Evolutionary conservation across 768 basidiomycete genomes (phyloP).

Genomic region (Rhodosporidiobolus sp.): DNA sequence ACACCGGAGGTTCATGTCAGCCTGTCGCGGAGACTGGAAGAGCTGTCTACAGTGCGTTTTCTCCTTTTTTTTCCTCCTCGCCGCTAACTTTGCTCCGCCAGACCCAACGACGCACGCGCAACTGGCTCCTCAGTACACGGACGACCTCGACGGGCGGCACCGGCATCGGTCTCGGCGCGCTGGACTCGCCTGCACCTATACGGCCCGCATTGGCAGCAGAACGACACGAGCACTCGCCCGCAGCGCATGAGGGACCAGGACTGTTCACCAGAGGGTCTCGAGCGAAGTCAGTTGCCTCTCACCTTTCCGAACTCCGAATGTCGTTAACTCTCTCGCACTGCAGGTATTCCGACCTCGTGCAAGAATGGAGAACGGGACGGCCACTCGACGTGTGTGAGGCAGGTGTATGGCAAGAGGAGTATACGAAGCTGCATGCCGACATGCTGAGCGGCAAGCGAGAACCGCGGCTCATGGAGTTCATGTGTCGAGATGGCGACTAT

Average conservation of each 20-base stretch:
- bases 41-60: constrained; percentile 4
- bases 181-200: constrained; percentile 13
- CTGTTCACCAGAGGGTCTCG: background rate
- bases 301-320: background rate
- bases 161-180: constrained; percentile 7
- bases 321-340: background rate
- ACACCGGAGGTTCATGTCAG: constrained; percentile 18
- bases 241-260: constrained; percentile 4
- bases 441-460: constrained; percentile 21
- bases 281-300: background rate
- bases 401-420: constrained; percentile 22
- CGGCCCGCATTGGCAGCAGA: background rate
- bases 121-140: constrained; percentile 6
- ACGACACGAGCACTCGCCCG: background rate
- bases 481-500: background rate
- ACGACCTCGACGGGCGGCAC: background rate
- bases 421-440: constrained; percentile 15
- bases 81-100: constrained; percentile 1
- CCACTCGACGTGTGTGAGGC: constrained; percentile 12
- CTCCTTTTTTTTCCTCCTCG: background rate
- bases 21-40: background rate
- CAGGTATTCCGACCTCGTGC: constrained; percentile 23
- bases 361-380: constrained; percentile 22
- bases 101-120: background rate
- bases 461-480: constrained; percentile 18